These are phyloP conservation scores for Xerocomus brunneocitrinus DNA, from an alignment of 768 basidiomycete species.

Conservation along the genomic window DNA sequence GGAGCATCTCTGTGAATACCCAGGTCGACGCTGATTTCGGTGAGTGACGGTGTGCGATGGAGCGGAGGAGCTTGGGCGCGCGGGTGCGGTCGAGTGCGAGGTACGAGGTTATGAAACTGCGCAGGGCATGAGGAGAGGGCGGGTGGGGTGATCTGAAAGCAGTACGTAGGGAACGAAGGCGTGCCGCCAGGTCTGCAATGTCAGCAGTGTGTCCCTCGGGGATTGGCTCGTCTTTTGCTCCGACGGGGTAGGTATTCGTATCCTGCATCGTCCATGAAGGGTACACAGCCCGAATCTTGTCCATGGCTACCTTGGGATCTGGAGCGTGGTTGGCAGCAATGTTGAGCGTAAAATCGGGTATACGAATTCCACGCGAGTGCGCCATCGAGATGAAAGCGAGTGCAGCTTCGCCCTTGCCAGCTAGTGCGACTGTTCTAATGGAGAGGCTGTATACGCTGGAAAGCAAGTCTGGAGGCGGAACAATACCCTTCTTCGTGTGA, in stretches of 20 bases:
- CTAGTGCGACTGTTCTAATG: conserved; percentile 38
- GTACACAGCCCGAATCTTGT: conserved; percentile 8
- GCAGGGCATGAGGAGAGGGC: conserved; percentile 17
- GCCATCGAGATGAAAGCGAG: conserved; percentile 42
- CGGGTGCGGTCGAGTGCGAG: conserved; percentile 18
- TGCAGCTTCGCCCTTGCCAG: conserved; percentile 39
- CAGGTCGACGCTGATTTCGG: conserved; percentile 23
- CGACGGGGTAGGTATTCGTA: not conserved
- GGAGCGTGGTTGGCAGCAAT: conserved; percentile 27
- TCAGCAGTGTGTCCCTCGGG: conserved; percentile 3
- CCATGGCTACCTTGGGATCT: conserved; percentile 2
- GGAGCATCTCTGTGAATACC: conserved; percentile 29
- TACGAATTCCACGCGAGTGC: conserved; percentile 20
- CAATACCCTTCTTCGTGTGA: conserved; percentile 1
- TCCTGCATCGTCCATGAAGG: conserved; percentile 12
- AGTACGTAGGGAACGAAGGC: conserved; percentile 23
- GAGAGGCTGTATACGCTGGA: conserved; percentile 33
- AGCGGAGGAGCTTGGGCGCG: conserved; percentile 14
- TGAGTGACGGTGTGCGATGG: conserved; percentile 22
- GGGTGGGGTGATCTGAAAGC: conserved; percentile 22
- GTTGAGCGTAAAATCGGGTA: conserved; percentile 37
- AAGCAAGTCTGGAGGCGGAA: conserved; percentile 9
- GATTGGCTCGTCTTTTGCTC: not conserved
- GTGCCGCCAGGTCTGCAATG: conserved; percentile 9
- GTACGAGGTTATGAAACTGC: conserved; percentile 20